These are phyloP conservation scores for Dryas drummondii DNA, from an alignment of 306 rosid species.

Conservation along the genomic window DNA sequence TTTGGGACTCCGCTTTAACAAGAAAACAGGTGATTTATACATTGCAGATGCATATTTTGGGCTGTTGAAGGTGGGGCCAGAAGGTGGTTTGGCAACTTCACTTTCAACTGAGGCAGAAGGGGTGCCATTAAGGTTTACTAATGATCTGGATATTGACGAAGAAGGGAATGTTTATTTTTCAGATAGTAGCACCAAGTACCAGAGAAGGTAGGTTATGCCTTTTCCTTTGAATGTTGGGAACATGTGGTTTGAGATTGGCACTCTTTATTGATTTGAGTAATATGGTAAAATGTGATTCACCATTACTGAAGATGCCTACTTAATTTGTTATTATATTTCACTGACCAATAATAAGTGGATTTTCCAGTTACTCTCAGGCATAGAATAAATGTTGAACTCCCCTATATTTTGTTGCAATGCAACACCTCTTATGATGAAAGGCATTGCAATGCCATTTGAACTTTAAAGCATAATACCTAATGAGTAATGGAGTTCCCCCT, in stretches of 20 bases:
- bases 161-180: constrained; percentile 91
- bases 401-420: not conserved
- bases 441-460: not conserved
- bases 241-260: constrained; percentile 2
- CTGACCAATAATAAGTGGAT: not conserved
- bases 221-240: constrained; percentile 6
- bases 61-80: constrained; percentile 78
- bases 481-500: not conserved
- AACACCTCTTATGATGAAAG: not conserved
- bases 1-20: constrained; percentile 84
- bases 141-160: constrained; percentile 77
- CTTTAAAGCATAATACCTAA: not conserved
- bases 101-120: constrained; percentile 88
- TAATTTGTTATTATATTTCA: not conserved
- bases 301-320: constrained; percentile 16
- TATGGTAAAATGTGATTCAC: not conserved
- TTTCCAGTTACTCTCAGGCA: not conserved
- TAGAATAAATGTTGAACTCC: constrained; percentile 1
- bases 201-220: constrained; percentile 59
- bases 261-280: constrained; percentile 11
- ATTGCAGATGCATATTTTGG: constrained; percentile 94
- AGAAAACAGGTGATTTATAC: constrained; percentile 87
- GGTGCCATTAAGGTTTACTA: constrained; percentile 64
- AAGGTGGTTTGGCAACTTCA: constrained; percentile 84
- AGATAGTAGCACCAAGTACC: constrained; percentile 67